phyloP scores from a whole-genome alignment of 257 asterid genomes.

The Marsdenia floribunda region DNA sequence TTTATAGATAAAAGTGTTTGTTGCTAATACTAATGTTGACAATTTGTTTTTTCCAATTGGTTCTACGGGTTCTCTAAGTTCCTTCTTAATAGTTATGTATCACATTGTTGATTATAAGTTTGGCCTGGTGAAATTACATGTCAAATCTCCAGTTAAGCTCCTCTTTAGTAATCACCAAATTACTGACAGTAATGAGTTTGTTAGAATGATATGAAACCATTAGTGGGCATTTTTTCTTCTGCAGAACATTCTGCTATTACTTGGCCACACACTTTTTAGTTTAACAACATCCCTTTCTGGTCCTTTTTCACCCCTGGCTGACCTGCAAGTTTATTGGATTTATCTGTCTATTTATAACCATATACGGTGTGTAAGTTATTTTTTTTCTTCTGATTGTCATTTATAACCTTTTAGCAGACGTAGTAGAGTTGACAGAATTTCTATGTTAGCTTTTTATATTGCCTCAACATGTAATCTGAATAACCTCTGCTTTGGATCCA shows the following conservation, averaged over 20 bases:
- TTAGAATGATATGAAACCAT: neutral
- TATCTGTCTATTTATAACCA: neutral
- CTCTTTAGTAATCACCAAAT: neutral
- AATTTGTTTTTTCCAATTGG: neutral
- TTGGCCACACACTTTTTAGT: neutral
- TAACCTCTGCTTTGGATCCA: neutral
- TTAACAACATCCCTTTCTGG: neutral
- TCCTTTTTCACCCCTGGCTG: neutral
- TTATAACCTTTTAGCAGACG: neutral
- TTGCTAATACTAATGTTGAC: neutral
- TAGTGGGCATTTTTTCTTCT: neutral
- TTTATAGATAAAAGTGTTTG: neutral
- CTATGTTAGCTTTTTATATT: neutral
- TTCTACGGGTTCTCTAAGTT: neutral
- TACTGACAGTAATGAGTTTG: neutral
- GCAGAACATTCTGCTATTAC: neutral
- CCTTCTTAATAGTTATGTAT: neutral
- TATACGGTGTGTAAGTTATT: neutral
- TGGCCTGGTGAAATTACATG: neutral
- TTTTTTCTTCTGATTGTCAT: neutral
- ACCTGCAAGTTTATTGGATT: neutral
- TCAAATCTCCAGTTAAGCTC: neutral
- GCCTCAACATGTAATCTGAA: neutral
- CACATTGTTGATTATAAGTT: neutral
- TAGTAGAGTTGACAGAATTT: neutral